These are phyloP conservation scores for Mycocentrospora acerina DNA, from an alignment of 2,329 filamentous ascomycete genomes.

Conservation along the genomic window DNA sequence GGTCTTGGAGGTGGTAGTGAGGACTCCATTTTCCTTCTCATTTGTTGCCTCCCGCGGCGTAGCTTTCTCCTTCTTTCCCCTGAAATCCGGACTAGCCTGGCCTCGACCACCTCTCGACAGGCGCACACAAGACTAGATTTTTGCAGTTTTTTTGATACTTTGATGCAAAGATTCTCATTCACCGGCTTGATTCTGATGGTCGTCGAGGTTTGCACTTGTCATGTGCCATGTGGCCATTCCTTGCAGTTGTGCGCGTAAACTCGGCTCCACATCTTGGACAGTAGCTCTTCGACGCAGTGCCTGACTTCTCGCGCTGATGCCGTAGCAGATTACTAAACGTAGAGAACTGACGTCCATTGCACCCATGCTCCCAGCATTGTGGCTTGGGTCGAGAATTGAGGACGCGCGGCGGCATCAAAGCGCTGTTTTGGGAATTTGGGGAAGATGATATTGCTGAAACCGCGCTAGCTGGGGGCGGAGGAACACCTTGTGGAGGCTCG, in stretches of 20 bases:
- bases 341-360: slow-evolving; percentile 92
- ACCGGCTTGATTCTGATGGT: slow-evolving; percentile 43
- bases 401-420: slow-evolving; percentile 53
- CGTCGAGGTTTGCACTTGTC: slow-evolving; percentile 86
- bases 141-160: neutral
- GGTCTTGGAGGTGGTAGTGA: too few species aligned
- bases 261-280: slow-evolving; percentile 91
- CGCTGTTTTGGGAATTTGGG: slow-evolving; percentile 24
- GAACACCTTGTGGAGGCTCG: slow-evolving; percentile 25
- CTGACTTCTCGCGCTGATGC: slow-evolving; percentile 92
- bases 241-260: slow-evolving; percentile 84
- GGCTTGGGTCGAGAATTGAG: slow-evolving; percentile 83
- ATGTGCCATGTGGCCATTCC: slow-evolving; percentile 82
- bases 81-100: too few species aligned
- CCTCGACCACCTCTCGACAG: neutral
- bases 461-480: slow-evolving; percentile 17
- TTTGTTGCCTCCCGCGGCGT: too few species aligned
- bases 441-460: slow-evolving; percentile 31
- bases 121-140: too few species aligned
- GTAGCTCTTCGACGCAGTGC: slow-evolving; percentile 82
- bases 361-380: slow-evolving; percentile 96
- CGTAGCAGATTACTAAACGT: slow-evolving; percentile 93
- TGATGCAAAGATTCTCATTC: neutral
- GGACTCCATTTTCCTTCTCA: too few species aligned
- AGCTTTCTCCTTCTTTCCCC: too few species aligned